Conservation (phyloP, 78 protist species). For the Dictyostelium brefeldianum region DNA sequence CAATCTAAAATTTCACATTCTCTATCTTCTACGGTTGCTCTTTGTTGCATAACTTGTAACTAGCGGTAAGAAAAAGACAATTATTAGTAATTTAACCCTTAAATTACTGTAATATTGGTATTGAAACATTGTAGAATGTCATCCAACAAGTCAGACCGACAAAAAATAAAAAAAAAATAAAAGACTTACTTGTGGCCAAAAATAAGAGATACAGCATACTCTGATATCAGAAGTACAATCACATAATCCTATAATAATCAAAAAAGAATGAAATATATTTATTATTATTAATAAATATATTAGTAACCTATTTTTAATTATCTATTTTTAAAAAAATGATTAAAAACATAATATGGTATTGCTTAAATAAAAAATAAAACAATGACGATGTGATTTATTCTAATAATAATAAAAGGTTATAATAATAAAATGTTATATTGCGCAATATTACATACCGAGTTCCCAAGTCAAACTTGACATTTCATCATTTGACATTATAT, state of each 20-base stretch:
- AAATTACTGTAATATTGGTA: too few species aligned
- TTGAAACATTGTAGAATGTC: too few species aligned
- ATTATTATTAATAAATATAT: background rate
- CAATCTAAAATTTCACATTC: conserved; percentile 35
- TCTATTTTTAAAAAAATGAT: background rate
- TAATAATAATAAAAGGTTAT: background rate
- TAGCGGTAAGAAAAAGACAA: too few species aligned
- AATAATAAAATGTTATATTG: too few species aligned
- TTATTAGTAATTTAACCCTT: too few species aligned
- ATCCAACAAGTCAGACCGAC: too few species aligned
- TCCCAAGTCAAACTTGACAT: too few species aligned
- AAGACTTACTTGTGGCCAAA: conserved; percentile 51
- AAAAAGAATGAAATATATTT: background rate
- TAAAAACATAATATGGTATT: too few species aligned
- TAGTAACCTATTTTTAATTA: background rate
- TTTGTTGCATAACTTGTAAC: conserved; percentile 66
- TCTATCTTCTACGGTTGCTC: conserved; percentile 66
- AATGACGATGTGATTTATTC: too few species aligned
- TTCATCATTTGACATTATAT: conserved; percentile 9
- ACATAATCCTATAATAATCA: conserved; percentile 25
- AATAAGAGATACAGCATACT: conserved; percentile 57
- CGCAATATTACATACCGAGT: background rate
- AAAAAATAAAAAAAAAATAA: too few species aligned
- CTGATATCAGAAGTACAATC: conserved; percentile 42
- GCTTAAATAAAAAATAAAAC: too few species aligned